A percentile compares a stretch with the other conserved stretches of the same genome.
Evolutionary conservation across 225 moss, liverwort and hornwort species (phyloP).

Genomic region (Lunularia cruciata): DNA sequence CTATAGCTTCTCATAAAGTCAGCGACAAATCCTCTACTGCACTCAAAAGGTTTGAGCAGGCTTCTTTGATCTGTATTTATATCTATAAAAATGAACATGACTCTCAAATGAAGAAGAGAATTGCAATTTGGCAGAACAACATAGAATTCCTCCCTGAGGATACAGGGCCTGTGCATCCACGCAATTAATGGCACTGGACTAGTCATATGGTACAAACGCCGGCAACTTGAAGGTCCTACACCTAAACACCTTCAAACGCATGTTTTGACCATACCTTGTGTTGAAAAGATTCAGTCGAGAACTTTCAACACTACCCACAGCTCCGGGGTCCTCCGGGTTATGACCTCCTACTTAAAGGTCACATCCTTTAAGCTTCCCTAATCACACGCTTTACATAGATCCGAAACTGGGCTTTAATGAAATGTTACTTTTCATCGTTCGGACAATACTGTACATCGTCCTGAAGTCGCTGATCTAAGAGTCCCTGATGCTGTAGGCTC

Average conservation of each 20-base stretch:
- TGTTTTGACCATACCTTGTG: conserved; percentile 2
- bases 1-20: no score
- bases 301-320: not conserved
- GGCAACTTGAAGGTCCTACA: not conserved
- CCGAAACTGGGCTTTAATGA: not conserved
- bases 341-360: not conserved
- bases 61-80: no score
- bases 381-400: not conserved
- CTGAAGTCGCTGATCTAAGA: not conserved
- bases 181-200: no score
- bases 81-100: no score
- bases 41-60: no score
- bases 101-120: no score
- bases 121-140: no score
- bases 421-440: not conserved
- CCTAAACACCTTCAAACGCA: not conserved
- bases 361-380: not conserved
- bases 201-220: not conserved
- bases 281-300: not conserved
- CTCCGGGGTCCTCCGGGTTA: not conserved
- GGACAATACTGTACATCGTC: conserved; percentile 24
- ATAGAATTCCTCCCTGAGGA: no score
- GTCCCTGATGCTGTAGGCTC: not conserved
- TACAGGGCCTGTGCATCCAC: no score
- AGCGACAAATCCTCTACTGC: no score